These are phyloP conservation scores for Globisporangium paddicum DNA, from an alignment of 352 stramenopile species.

Conservation along the genomic window DNA sequence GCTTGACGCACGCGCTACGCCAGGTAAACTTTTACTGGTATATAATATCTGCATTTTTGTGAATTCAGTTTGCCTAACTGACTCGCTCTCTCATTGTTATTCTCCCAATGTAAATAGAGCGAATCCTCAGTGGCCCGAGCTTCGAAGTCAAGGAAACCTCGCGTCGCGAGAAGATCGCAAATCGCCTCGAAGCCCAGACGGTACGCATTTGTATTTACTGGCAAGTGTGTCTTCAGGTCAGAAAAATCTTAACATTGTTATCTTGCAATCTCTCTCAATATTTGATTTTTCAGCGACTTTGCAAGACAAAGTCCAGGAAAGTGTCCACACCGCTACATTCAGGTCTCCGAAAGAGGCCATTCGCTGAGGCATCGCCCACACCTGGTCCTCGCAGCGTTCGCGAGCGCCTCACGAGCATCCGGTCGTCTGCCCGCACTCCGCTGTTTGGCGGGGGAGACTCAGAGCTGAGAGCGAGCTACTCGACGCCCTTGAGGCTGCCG, in stretches of 20 bases:
- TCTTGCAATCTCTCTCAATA: no score
- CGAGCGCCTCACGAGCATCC: constrained; percentile 46
- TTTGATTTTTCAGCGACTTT: constrained; percentile 28
- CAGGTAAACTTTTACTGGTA: constrained; percentile 41
- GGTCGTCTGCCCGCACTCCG: constrained; percentile 26
- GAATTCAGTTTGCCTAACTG: no score
- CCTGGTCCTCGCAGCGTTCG: constrained; percentile 32
- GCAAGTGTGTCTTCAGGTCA: background rate
- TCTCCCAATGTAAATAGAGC: constrained; percentile 19
- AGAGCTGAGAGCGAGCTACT: constrained; percentile 76
- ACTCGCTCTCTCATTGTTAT: background rate
- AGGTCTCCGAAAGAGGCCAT: constrained; percentile 24
- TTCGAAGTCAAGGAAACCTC: constrained; percentile 72
- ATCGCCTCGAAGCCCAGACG: constrained; percentile 50
- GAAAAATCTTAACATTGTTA: background rate
- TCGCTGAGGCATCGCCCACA: constrained; percentile 14
- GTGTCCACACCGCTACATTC: constrained; percentile 7
- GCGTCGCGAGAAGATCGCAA: constrained; percentile 55
- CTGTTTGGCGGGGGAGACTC: constrained; percentile 48
- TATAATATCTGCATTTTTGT: no score
- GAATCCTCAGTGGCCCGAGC: constrained; percentile 29
- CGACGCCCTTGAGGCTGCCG: constrained; percentile 37
- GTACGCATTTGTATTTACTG: no score
- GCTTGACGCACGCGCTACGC: constrained; percentile 28
- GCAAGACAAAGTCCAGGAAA: constrained; percentile 15